Conservation (phyloP, 805 yeast genomes). For the Saccharomycopsis malanga region DNA sequence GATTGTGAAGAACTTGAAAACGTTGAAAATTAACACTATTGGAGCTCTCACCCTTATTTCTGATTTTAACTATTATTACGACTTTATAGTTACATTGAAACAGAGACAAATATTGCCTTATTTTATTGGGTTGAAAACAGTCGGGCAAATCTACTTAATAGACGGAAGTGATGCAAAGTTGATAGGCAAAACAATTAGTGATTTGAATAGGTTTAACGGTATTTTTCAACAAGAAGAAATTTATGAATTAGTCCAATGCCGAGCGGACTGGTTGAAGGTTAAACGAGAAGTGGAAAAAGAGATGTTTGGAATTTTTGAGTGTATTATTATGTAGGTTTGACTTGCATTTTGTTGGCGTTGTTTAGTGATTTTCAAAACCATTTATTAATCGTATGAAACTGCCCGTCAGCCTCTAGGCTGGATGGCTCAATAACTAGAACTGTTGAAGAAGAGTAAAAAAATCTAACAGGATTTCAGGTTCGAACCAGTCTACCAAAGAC, state of each 20-base stretch:
- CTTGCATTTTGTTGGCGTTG: too few species aligned
- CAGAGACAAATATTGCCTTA: conserved; percentile 67
- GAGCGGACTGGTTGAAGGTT: conserved; percentile 80
- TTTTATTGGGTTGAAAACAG: conserved; percentile 71
- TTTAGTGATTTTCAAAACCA: too few species aligned
- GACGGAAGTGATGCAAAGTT: conserved; percentile 71
- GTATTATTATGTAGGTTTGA: conserved; percentile 50
- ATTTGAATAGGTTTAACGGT: conserved; percentile 79
- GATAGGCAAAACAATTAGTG: conserved; percentile 76
- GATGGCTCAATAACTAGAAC: too few species aligned
- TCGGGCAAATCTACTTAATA: conserved; percentile 78
- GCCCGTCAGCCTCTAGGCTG: too few species aligned
- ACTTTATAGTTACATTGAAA: conserved; percentile 56
- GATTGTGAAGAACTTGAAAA: conserved; percentile 69
- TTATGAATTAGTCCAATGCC: conserved; percentile 81
- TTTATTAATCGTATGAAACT: too few species aligned
- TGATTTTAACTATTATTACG: conserved; percentile 74
- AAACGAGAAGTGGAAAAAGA: conserved; percentile 81
- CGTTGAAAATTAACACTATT: conserved; percentile 60
- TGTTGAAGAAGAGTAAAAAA: too few species aligned
- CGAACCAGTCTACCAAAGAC: too few species aligned
- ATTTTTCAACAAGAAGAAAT: conserved; percentile 88
- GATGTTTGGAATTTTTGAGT: conserved; percentile 88
- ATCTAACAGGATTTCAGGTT: too few species aligned
- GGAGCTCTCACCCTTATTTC: conserved; percentile 82